Conservation (phyloP, 148 eudicot species). For the Fagopyrum esculentum region DNA sequence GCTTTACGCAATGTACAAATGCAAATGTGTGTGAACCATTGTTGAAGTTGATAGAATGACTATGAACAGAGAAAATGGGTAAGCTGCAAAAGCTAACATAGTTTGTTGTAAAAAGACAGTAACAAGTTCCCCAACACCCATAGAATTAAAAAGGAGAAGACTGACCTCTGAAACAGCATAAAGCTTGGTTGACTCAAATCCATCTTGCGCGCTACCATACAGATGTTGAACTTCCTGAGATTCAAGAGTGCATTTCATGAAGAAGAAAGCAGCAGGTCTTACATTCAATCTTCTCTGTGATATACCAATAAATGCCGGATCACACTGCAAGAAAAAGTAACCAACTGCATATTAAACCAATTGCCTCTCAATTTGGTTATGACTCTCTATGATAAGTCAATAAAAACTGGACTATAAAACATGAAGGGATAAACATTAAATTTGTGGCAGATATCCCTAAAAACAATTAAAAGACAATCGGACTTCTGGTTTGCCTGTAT, state of each 20-base stretch:
- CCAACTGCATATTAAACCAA: not conserved
- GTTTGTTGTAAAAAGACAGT: not conserved
- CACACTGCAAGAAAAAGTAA: slow-evolving; percentile 34
- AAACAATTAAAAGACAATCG: not conserved
- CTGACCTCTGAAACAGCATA: slow-evolving; percentile 60
- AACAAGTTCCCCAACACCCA: not conserved
- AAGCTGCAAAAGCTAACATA: not conserved
- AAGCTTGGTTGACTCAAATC: slow-evolving; percentile 87
- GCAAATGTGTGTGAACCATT: not conserved
- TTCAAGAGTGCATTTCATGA: slow-evolving; percentile 62
- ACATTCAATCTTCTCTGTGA: slow-evolving; percentile 80
- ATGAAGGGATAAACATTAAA: not conserved
- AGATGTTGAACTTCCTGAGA: slow-evolving; percentile 71
- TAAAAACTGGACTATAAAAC: not conserved
- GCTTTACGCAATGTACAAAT: not conserved
- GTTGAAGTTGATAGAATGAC: not conserved
- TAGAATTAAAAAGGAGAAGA: slow-evolving; percentile 7
- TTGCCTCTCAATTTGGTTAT: not conserved
- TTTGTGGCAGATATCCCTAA: not conserved
- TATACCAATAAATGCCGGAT: slow-evolving; percentile 72
- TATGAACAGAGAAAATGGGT: not conserved
- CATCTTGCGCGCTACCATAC: slow-evolving; percentile 76
- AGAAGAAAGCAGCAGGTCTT: slow-evolving; percentile 94
- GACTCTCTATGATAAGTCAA: not conserved
- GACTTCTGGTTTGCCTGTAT: not conserved